Evolutionary conservation across 1,284 basidiomycete genomes (phyloP).

Genomic region (Papiliotrema flavescens): DNA sequence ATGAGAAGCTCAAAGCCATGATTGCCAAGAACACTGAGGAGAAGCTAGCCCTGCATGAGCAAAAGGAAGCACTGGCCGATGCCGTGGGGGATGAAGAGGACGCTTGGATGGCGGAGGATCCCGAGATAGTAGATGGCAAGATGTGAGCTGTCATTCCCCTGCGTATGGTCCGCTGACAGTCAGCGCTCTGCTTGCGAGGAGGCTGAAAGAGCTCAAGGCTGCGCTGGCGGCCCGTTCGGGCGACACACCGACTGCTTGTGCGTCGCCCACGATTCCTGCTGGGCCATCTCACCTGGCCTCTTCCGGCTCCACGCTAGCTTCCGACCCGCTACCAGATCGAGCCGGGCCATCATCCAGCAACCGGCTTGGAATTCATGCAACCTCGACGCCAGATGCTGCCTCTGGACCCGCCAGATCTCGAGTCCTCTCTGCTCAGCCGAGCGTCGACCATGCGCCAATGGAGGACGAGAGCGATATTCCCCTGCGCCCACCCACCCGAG

Average conservation of each 20-base stretch:
- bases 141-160: constrained; percentile 18
- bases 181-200: constrained; percentile 26
- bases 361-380: too few relatives aligned
- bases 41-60: constrained; percentile 25
- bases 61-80: constrained; percentile 10
- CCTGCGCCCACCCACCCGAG: background rate
- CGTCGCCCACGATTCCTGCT: background rate
- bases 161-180: background rate
- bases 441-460: background rate
- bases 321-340: background rate
- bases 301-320: constrained; percentile 3
- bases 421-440: background rate
- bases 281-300: background rate
- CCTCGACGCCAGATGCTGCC: constrained; percentile 7
- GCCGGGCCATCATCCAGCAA: too few relatives aligned
- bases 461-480: background rate
- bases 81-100: constrained; percentile 14
- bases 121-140: constrained; percentile 30
- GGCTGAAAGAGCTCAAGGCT: constrained; percentile 37
- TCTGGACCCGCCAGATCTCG: constrained; percentile 2
- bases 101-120: constrained; percentile 30
- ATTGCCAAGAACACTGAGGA: constrained; percentile 32
- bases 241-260: constrained; percentile 1
- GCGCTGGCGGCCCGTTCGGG: constrained; percentile 18
- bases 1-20: constrained; percentile 31